These are phyloP conservation scores for Stachybotrys chartarum DNA, from an alignment of 2,329 filamentous ascomycete genomes.

Conservation along the genomic window DNA sequence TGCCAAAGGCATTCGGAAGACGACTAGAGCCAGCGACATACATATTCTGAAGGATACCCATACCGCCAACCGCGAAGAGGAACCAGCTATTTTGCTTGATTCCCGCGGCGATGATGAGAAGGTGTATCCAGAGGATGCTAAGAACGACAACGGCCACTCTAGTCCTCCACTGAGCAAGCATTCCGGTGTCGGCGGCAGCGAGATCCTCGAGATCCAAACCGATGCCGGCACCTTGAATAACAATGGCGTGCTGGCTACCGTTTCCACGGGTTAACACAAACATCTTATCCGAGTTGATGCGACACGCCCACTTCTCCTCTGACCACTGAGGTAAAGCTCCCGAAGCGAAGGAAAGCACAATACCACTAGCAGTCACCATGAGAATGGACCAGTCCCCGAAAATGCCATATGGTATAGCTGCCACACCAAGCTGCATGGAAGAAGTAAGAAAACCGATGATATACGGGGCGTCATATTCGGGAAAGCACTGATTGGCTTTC, in stretches of 20 bases:
- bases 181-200: conserved; percentile 14
- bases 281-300: conserved; percentile 17
- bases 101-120: conserved; percentile 17
- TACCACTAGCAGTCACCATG: conserved; percentile 29
- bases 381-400: conserved; percentile 30
- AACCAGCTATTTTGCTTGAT: conserved; percentile 30
- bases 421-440: conserved; percentile 23
- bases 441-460: conserved; percentile 16
- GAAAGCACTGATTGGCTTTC: conserved; percentile 4
- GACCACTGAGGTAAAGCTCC: conserved; percentile 33
- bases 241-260: conserved; percentile 30
- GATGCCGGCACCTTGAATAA: conserved; percentile 22
- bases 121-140: conserved; percentile 26
- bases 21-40: conserved; percentile 22
- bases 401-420: conserved; percentile 23
- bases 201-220: conserved; percentile 35
- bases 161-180: background rate
- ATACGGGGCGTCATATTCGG: conserved; percentile 13
- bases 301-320: conserved; percentile 34
- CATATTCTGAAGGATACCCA: conserved; percentile 33
- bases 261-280: conserved; percentile 32
- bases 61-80: conserved; percentile 28
- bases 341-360: conserved; percentile 22
- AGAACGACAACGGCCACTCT: conserved; percentile 15
- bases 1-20: conserved; percentile 18